A percentile compares a stretch with the other conserved stretches of the same genome.
phyloP scores from a whole-genome alignment of 2,329 filamentous ascomycete species.

The Pleomassaria siparia region DNA sequence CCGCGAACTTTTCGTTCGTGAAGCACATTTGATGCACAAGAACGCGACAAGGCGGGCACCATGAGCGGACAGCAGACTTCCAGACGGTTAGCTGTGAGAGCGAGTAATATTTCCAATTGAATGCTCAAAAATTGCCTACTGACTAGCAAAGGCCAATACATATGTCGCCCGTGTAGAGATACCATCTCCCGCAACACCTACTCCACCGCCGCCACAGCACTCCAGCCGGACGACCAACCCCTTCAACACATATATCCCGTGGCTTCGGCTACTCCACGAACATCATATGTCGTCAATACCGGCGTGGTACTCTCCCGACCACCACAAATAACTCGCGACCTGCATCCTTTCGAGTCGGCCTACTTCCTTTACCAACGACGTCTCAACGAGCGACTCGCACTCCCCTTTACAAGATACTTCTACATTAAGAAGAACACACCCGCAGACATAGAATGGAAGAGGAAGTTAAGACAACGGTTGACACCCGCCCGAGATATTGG shows the following conservation, averaged over 20 bases:
- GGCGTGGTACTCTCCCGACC: constrained; percentile 86
- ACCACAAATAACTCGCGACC: constrained; percentile 79
- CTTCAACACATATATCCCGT: constrained; percentile 37
- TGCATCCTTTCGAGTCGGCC: constrained; percentile 85
- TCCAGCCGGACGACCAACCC: constrained; percentile 34
- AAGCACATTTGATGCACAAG: constrained; percentile 15
- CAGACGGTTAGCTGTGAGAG: constrained; percentile 45
- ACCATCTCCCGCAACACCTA: constrained; percentile 41
- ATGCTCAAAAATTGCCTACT: constrained; percentile 15
- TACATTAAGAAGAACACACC: constrained; percentile 94
- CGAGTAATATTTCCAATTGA: constrained; percentile 35
- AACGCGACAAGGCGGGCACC: constrained; percentile 7
- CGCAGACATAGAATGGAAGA: constrained; percentile 83
- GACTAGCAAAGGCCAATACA: constrained; percentile 41
- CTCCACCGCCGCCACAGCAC: constrained; percentile 40
- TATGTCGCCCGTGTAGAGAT: constrained; percentile 51
- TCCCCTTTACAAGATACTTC: constrained; percentile 87
- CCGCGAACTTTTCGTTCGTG: constrained; percentile 28
- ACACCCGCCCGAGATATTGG: constrained; percentile 84
- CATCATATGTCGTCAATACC: constrained; percentile 52
- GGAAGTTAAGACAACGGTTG: constrained; percentile 76
- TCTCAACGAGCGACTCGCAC: constrained; percentile 85
- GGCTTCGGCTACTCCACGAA: constrained; percentile 42
- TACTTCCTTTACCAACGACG: constrained; percentile 98
- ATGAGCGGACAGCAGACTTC: constrained; percentile 44